Evolutionary conservation across 2,329 filamentous ascomycete species (phyloP), one percentile per base, ranked within the genome.

Genomic region (Coniella vitis): DNA sequence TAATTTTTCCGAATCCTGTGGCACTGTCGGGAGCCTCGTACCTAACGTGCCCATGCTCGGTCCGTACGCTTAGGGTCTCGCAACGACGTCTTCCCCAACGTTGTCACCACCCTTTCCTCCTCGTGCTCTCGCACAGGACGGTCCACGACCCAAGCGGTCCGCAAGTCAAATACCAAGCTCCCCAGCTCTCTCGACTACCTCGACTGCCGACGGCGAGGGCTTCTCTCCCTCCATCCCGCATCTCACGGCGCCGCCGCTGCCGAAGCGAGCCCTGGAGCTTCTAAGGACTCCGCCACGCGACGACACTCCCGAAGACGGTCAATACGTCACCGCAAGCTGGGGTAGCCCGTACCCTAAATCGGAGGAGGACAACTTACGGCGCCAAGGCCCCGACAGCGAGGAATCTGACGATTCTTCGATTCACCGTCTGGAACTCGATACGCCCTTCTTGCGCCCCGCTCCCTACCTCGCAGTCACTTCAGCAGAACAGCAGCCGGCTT

Each of bases 341-440:
- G 90, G 90, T 49, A 95, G 90, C 47, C 90, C 90, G 19, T 95
- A 95, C 68, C 83, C 86, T 48, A 76, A 76, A 54, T 77, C 84
- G 35, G 84, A 78, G 49, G 65, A 64, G 57, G 66, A 62, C 39
- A 66, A 74, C 52, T 68, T 75, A 47, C 73, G 73, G 45, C 68
- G 67, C 47, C 67, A 71, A 54, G 80, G 77, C 57, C 70, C 73
- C 55, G 76, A 76, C 61, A 83, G 79, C 64, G 79, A 75, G 58
- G 67, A 67, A 50, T 83, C 78, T 3, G 78, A 81, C 58, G 78
- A 79, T 54, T 78, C 74, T 38, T 79, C 75, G 0, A 72, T 83
- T 54, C 79, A 83, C 55, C 76, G 77, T 48, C 69, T 84, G 45
- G 76, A 76, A 57, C 76, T 84, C 48, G 72, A 73, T 57, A 84